Conservation (phyloP, 192 early-diverging fungal genomes). For the Coemansia erecta region DNA sequence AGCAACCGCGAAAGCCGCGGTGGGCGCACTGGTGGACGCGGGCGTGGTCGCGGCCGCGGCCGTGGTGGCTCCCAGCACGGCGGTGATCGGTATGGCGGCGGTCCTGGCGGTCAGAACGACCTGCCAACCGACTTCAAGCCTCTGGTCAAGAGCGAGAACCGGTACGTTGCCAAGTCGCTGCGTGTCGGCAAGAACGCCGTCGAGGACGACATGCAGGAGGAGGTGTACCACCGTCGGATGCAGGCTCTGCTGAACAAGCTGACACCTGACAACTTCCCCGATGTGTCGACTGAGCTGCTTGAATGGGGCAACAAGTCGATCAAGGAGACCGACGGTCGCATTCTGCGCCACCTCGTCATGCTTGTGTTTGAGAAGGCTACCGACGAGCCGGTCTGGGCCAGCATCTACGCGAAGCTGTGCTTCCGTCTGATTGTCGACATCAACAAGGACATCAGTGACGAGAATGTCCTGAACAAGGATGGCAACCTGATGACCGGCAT, state of each 20-base stretch:
- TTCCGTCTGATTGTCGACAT: slow-evolving; percentile 69
- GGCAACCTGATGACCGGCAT: slow-evolving; percentile 58
- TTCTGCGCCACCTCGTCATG: slow-evolving; percentile 79
- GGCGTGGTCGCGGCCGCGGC: slow-evolving; percentile 60
- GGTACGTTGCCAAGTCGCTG: slow-evolving; percentile 62
- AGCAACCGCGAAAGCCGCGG: slow-evolving; percentile 58
- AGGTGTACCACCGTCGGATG: slow-evolving; percentile 73
- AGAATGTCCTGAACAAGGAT: slow-evolving; percentile 57
- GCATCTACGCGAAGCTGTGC: slow-evolving; percentile 89
- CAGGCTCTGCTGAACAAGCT: slow-evolving; percentile 95
- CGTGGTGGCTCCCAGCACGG: slow-evolving; percentile 49
- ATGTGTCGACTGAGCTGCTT: slow-evolving; percentile 80
- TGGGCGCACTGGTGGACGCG: slow-evolving; percentile 55
- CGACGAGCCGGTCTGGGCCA: slow-evolving; percentile 88
- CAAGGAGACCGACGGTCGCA: slow-evolving; percentile 64
- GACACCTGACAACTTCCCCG: slow-evolving; percentile 92
- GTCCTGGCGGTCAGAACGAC: slow-evolving; percentile 14
- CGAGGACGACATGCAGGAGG: slow-evolving; percentile 57
- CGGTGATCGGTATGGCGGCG: slow-evolving; percentile 22
- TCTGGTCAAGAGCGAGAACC: slow-evolving; percentile 76
- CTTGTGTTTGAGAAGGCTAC: slow-evolving; percentile 94
- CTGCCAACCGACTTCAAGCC: slow-evolving; percentile 68
- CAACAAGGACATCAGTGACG: slow-evolving; percentile 60
- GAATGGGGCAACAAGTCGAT: slow-evolving; percentile 69
- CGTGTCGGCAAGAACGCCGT: slow-evolving; percentile 38